phyloP scores from a whole-genome alignment of 2,329 filamentous ascomycete genomes.

The Corinectria fuckeliana region DNA sequence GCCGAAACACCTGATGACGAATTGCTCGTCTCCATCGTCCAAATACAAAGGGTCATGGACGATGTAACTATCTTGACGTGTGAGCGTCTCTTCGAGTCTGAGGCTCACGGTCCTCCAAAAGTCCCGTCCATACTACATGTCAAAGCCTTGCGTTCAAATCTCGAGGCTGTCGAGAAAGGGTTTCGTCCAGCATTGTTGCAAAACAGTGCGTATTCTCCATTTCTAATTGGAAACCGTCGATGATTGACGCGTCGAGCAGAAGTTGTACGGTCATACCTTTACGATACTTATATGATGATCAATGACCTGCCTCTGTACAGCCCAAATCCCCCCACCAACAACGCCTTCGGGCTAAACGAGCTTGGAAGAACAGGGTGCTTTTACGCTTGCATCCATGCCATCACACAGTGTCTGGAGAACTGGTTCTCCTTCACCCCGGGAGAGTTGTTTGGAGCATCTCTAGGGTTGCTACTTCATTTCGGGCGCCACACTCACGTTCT shows the following conservation, averaged over 20 bases:
- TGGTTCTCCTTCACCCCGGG: slow-evolving; percentile 40
- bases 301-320: slow-evolving; percentile 43
- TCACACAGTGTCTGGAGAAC: slow-evolving; percentile 38
- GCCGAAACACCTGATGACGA: slow-evolving; percentile 55
- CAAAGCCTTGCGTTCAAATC: slow-evolving; percentile 22
- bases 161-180: background rate
- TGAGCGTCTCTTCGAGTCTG: slow-evolving; percentile 18
- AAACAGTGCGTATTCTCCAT: slow-evolving; percentile 38
- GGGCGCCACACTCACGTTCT: slow-evolving; percentile 42
- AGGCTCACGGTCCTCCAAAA: background rate
- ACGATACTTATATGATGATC: slow-evolving; percentile 46
- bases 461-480: slow-evolving; percentile 39
- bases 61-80: slow-evolving; percentile 32
- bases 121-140: slow-evolving; percentile 38
- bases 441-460: slow-evolving; percentile 39
- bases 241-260: slow-evolving; percentile 35
- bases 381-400: slow-evolving; percentile 37
- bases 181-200: slow-evolving; percentile 33
- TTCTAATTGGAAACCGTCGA: background rate
- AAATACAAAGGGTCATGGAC: slow-evolving; percentile 36
- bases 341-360: slow-evolving; percentile 19
- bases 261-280: slow-evolving; percentile 43
- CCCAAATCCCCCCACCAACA: slow-evolving; percentile 15
- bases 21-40: slow-evolving; percentile 51
- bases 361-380: slow-evolving; percentile 34